Base-by-base conservation (phyloP, 768 basidiomycete species). In the Tricholoma saponaceum region DNA sequence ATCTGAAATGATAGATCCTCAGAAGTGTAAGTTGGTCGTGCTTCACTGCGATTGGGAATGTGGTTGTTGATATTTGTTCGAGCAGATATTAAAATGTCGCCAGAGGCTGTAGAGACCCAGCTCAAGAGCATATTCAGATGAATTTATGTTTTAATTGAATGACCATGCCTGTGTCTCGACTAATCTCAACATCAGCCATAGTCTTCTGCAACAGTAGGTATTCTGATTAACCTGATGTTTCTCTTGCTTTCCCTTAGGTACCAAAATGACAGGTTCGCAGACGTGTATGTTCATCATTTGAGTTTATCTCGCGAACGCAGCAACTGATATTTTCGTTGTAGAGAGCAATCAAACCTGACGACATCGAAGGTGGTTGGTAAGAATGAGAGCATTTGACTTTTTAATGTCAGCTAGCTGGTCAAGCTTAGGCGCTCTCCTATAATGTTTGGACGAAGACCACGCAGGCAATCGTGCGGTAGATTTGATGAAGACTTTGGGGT, bases 81-180 rank as follows among this genome's bases (percentile, higher is more conserved):
- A 23, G 23, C 23, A 92, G 90, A 92, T 72, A 91, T 92, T 74
- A 92, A 90, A 68, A 72, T 86, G 70, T 81, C 87, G 0, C 73
- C 85, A 0, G 89, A 91, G 26, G 86, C 86, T 50, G 88, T 92
- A 20, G 90, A 92, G 64, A 69, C 73, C 6, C 83, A 87, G 62
- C 82, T 91, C 57, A 79, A 83, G 62, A 78, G 76, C 32, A 83
- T 90, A 54, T 92, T 86, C 70, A 64, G 68, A 63, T 74, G 65
- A 66, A 50, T 50, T 9, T 3, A 49, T 26, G 25, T n/a, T 20
- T 43, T 43, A 9, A 20, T 7, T 4, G 3, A 16, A 14, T 10
- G 16, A 43, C 18, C 18, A 20, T 9, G 41, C 41, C 20, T 20
- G 5, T 22, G 37, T n/a, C n/a, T n/a, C n/a, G n/a, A n/a, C n/a